These are phyloP conservation scores for Leptomonas seymouri DNA, from an alignment of 208 protist genomes.

Conservation along the genomic window DNA sequence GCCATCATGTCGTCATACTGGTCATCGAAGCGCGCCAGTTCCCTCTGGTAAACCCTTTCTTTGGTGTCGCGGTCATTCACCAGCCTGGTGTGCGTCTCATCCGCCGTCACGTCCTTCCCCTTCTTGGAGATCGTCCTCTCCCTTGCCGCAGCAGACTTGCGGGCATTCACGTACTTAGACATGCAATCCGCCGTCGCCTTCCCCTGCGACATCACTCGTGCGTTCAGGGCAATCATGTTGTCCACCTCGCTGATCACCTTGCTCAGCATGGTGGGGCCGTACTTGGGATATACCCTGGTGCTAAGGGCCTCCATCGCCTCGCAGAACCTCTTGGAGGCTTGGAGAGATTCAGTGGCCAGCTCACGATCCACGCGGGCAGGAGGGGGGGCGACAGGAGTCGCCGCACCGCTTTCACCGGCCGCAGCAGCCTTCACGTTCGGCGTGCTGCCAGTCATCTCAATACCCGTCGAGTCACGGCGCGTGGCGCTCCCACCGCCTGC, in stretches of 20 bases:
- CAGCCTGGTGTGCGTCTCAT: constrained; percentile 14
- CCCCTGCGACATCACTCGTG: constrained; percentile 1
- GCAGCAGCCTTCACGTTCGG: background rate
- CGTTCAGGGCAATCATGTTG: background rate
- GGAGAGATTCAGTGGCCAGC: constrained; percentile 14
- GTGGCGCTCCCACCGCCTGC: constrained; percentile 7
- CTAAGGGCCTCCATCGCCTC: constrained; percentile 25
- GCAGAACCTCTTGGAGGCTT: constrained; percentile 24
- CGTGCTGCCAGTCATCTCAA: background rate
- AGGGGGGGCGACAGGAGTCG: background rate
- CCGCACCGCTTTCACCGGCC: background rate
- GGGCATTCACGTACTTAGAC: background rate
- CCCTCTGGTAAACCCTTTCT: constrained; percentile 4
- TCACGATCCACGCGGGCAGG: constrained; percentile 18
- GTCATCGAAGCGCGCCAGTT: constrained; percentile 24
- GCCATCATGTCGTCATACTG: constrained; percentile 29
- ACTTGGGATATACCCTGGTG: constrained; percentile 8
- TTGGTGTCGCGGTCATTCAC: constrained; percentile 15
- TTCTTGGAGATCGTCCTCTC: constrained; percentile 21
- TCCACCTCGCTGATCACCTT: constrained; percentile 18
- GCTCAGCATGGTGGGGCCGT: constrained; percentile 4
- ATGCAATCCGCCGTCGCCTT: constrained; percentile 21
- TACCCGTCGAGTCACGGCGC: background rate
- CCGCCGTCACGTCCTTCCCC: constrained; percentile 20
- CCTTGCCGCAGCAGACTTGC: background rate